Conservation (phyloP, 2,329 filamentous ascomycete genomes). For the Curvularia eragrostidis region DNA sequence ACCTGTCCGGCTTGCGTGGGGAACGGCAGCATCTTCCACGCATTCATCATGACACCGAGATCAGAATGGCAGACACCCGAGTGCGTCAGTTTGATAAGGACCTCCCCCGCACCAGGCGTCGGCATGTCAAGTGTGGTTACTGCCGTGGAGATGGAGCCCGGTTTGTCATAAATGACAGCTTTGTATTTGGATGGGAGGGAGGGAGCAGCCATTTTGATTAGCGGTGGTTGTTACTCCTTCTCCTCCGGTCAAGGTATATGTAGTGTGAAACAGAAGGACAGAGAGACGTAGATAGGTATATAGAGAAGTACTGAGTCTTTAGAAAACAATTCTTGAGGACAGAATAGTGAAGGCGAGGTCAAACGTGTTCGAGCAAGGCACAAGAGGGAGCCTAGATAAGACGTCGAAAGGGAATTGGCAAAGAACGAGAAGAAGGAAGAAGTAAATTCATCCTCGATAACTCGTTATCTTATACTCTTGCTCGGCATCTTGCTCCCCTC, state of each 20-base stretch:
- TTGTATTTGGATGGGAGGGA: slow-evolving; percentile 65
- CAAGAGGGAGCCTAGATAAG: not conserved
- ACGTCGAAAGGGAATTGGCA: not conserved
- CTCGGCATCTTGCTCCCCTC: no score
- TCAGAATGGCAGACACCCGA: slow-evolving; percentile 72
- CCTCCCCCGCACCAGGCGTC: slow-evolving; percentile 67
- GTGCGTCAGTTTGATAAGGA: slow-evolving; percentile 68
- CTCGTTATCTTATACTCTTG: no score
- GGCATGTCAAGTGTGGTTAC: slow-evolving; percentile 69
- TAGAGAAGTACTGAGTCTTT: not conserved
- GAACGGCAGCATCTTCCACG: slow-evolving; percentile 63
- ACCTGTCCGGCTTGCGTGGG: slow-evolving; percentile 68
- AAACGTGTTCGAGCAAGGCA: no score
- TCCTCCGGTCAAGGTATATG: not conserved
- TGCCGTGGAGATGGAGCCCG: slow-evolving; percentile 69
- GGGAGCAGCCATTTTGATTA: not conserved
- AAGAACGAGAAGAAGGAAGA: no score
- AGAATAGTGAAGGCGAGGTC: no score
- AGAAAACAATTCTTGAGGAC: no score
- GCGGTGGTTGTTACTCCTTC: not conserved
- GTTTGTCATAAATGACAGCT: slow-evolving; percentile 69
- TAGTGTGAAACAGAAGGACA: not conserved
- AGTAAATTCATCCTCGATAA: no score
- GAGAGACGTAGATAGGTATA: no score
- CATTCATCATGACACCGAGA: slow-evolving; percentile 57